phyloP scores from a whole-genome alignment of 805 yeast genomes.

The Scheffersomyces ergatensis region DNA sequence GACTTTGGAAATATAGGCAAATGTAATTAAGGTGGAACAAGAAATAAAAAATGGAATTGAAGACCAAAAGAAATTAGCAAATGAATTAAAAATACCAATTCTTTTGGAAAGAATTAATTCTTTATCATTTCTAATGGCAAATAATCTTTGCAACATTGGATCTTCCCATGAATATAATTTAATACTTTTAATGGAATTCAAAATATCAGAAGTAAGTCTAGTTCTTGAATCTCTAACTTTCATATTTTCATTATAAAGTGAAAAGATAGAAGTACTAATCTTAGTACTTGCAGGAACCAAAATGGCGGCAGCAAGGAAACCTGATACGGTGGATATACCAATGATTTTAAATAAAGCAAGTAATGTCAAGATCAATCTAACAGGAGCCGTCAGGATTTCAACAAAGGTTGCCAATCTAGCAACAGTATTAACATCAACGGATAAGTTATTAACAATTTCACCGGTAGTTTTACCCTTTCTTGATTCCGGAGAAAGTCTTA shows the following conservation, averaged over 20 bases:
- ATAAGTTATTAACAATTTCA: conserved; percentile 30
- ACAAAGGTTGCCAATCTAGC: conserved; percentile 13
- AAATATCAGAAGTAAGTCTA: conserved; percentile 35
- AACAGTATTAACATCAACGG: conserved; percentile 24
- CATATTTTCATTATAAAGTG: conserved; percentile 25
- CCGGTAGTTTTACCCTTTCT: conserved; percentile 30
- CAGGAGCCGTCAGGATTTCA: conserved; percentile 19
- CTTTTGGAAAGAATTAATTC: conserved; percentile 26
- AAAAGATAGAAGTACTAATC: conserved; percentile 22
- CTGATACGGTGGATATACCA: conserved; percentile 36
- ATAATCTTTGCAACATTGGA: conserved; percentile 34
- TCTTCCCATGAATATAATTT: conserved; percentile 42
- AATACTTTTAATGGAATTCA: conserved; percentile 35
- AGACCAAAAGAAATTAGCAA: conserved; percentile 33
- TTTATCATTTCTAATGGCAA: conserved; percentile 31
- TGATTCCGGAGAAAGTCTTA: conserved; percentile 28
- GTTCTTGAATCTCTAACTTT: conserved; percentile 36
- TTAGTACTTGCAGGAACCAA: conserved; percentile 30
- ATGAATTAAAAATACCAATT: conserved; percentile 32
- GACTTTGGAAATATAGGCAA: conserved; percentile 18
- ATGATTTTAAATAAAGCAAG: conserved; percentile 30
- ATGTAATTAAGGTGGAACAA: conserved; percentile 29
- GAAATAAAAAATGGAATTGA: conserved; percentile 37
- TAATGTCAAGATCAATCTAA: conserved; percentile 23
- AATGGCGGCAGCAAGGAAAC: conserved; percentile 27